Evolutionary conservation across 1,139 yeast genomes (phyloP).

Genomic region (Saccharomyces hybrid): DNA sequence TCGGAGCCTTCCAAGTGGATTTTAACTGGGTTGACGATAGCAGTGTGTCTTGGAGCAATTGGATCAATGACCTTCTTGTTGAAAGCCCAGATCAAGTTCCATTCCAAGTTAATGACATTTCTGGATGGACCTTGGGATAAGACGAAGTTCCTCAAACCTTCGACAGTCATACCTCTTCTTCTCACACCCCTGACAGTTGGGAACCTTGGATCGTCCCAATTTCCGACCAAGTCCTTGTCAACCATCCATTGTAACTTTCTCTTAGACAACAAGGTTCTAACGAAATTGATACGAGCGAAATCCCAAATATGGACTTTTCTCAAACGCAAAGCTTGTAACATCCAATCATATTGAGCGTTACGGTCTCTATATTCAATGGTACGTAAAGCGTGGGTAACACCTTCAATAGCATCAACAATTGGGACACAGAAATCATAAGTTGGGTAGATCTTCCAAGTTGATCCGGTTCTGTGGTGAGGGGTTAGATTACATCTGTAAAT

Average conservation of each 20-base stretch:
- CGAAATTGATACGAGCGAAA: constrained; percentile 92
- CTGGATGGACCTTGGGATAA: constrained; percentile 95
- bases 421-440: constrained; percentile 98
- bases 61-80: constrained; percentile 97
- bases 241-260: constrained; percentile 98
- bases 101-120: constrained; percentile 90
- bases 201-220: constrained; percentile 99
- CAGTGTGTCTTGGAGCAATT: constrained; percentile 89
- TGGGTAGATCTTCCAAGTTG: constrained; percentile 89
- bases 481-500: constrained; percentile 92
- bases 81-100: constrained; percentile 95
- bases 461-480: constrained; percentile 95
- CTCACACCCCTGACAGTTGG: constrained; percentile 98
- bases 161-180: constrained; percentile 98
- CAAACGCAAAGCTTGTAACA: constrained; percentile 66
- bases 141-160: constrained; percentile 88
- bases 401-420: constrained; percentile 87
- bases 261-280: constrained; percentile 88
- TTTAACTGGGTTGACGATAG: constrained; percentile 60
- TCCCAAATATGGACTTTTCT: constrained; percentile 97
- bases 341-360: constrained; percentile 96
- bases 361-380: constrained; percentile 97
- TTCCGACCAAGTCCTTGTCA: constrained; percentile 72
- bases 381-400: constrained; percentile 94
- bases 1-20: constrained; percentile 49